Base-by-base conservation (phyloP, 179 eudicot genomes). In the Gypsophila paniculata region DNA sequence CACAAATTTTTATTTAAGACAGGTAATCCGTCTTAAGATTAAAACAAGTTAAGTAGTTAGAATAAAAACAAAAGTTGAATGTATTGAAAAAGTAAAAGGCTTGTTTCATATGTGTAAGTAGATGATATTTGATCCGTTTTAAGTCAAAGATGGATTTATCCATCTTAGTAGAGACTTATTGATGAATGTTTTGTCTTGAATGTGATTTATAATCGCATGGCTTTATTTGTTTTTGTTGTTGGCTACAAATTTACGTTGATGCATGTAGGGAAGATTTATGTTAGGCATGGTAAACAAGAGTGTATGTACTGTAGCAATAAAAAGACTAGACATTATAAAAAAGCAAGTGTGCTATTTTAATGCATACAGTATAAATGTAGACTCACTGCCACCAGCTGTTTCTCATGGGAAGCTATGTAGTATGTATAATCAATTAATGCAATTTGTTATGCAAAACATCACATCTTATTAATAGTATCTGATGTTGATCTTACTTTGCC, bases 371-470 rank as follows among this genome's bases (percentile, higher is more conserved):
- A 22, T 52, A 8, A 29, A 34, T 4, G 34, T 29, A 29, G 34
- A 29, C 34, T 29, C 1, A n/a, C n/a, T 29, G 34, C 44, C 38
- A 68, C 73, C 63, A 74, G 68, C 67, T 74, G 74, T 64, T 38
- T 74, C 51, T 38, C 42, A 39, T 55, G 66, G 48, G 42, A 29
- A n/a, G 36, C 22, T 34, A 42, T 9, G 34, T 29, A 29, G n/a
- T 34, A 42, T 9, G 34, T 29, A 29, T 42, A 44, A 64, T 63
- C 36, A 79, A 69, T 79, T 58, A 75, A 69, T 78, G 81, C 75
- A 69, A 54, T 78, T 69, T 78, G 77, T 78, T 78, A 70, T 70
- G 23, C 52, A 71, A 65, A 58, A 65, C 68, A 53, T 74, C 72
- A 49, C 65, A 65, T 59, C 71, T 68, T 29, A 29, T 29, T 29